These are phyloP conservation scores for Fusarium sp. DNA, from an alignment of 2,329 filamentous ascomycete species.

Conservation along the genomic window DNA sequence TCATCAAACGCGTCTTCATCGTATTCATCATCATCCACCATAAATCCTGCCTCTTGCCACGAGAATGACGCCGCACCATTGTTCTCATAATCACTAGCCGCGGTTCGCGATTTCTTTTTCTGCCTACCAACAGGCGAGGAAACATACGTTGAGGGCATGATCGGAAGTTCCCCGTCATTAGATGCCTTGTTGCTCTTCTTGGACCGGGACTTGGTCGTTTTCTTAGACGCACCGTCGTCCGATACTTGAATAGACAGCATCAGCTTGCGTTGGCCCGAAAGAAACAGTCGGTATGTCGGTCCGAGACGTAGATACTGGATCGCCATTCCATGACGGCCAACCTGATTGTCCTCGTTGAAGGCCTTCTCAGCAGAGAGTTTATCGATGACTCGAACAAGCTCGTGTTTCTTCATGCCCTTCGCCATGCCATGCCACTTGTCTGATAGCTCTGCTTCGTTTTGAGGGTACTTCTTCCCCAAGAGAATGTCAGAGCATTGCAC, in stretches of 20 bases:
- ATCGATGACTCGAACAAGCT: constrained; percentile 87
- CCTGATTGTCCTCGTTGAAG: constrained; percentile 73
- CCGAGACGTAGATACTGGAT: constrained; percentile 75
- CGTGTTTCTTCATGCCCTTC: constrained; percentile 74
- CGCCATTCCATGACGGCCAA: constrained; percentile 69
- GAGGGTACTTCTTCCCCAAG: constrained; percentile 73
- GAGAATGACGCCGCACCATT: constrained; percentile 56
- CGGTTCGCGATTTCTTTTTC: constrained; percentile 41
- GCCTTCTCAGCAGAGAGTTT: constrained; percentile 78
- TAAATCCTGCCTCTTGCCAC: constrained; percentile 58
- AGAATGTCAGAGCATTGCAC: constrained; percentile 87
- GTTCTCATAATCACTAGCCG: constrained; percentile 51
- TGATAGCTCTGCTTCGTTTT: constrained; percentile 64
- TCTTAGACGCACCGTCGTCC: constrained; percentile 47
- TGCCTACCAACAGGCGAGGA: constrained; percentile 62
- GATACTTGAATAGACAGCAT: constrained; percentile 56
- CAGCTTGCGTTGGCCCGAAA: constrained; percentile 58
- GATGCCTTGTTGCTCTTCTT: constrained; percentile 54
- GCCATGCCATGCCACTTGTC: constrained; percentile 75
- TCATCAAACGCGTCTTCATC: constrained; percentile 60
- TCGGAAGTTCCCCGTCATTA: constrained; percentile 53
- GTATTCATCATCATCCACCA: constrained; percentile 54
- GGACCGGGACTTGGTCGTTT: constrained; percentile 47
- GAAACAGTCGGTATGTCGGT: constrained; percentile 55
- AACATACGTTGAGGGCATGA: constrained; percentile 59